phyloP scores from a whole-genome alignment of 768 basidiomycete genomes.

The Leccinum rimulosum region DNA sequence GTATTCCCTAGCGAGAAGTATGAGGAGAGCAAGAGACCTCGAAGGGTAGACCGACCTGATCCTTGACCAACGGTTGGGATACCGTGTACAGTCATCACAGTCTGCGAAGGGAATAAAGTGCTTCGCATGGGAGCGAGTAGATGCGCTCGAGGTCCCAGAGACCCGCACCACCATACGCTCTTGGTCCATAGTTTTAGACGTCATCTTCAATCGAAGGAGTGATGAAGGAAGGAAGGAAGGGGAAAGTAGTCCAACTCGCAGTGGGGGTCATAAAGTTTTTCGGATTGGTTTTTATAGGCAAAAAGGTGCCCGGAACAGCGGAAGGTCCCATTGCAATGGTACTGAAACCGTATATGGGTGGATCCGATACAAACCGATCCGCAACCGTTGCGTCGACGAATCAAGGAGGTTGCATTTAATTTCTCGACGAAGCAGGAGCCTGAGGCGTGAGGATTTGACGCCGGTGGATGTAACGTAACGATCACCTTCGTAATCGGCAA shows the following conservation, averaged over 20 bases:
- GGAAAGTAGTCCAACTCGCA: neutral
- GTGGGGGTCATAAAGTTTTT: neutral
- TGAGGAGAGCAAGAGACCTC: slow-evolving; percentile 2
- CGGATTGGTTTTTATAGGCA: slow-evolving; percentile 23
- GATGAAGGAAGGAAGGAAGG: neutral
- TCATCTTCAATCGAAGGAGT: slow-evolving; percentile 7
- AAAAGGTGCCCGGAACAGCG: neutral
- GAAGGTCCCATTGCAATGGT: neutral
- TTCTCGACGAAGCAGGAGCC: neutral
- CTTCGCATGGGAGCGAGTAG: neutral
- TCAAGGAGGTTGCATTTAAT: slow-evolving; percentile 6
- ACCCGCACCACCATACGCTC: slow-evolving; percentile 10
- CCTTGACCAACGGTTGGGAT: slow-evolving; percentile 55
- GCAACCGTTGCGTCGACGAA: slow-evolving; percentile 3
- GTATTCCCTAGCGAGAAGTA: slow-evolving; percentile 31
- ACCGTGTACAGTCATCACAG: slow-evolving; percentile 35
- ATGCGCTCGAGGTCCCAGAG: slow-evolving; percentile 22
- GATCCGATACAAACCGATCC: slow-evolving; percentile 2
- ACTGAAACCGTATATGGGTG: slow-evolving; percentile 5
- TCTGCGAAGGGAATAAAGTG: slow-evolving; percentile 21
- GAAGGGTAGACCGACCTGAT: slow-evolving; percentile 41
- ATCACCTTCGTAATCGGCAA: slow-evolving; percentile 13
- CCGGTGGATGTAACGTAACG: neutral
- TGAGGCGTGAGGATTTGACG: neutral
- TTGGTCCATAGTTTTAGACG: slow-evolving; percentile 21